Base-by-base conservation (phyloP, 1,139 yeast genomes). In the Yamadazyma triangularis region DNA sequence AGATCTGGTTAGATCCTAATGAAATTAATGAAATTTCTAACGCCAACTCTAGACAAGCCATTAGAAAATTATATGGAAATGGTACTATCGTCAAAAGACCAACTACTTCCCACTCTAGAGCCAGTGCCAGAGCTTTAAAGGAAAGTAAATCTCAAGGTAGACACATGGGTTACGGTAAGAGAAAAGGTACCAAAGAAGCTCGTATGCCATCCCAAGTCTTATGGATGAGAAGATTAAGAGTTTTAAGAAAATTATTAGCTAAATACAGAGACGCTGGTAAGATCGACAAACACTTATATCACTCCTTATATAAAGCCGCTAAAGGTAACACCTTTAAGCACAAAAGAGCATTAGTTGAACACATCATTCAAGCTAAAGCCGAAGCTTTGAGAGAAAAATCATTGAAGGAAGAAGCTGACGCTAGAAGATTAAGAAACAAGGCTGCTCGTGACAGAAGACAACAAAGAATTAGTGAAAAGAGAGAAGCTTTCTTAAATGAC, bases 211-310 rank as follows among this genome's bases (percentile, higher is more conserved):
- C 95, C 57, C 93, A 87, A 73, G 95, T 88, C 57, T 77, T 91
- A 66, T 91, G 98, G 98, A 89, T 91, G 91, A 89, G 98, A 84
- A 91, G 97, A 81, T 85, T 87, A 75, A 87, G 98, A 77, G 98
- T 91, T 63, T 85, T 91, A 72, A 93, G 98, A 82, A 88, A 95
- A 73, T 82, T 89, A 61, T 85, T 91, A 66, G 91, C 93, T 62
- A 91, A 89, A 77, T 91, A 91, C 95, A 88, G 98, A 79, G 96
- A 88, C 65, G 91, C 96, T 63, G 98, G 98, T 74, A 91, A 91
- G 85, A 91, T 91, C 62, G 98, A 93, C 84, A 89, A 79, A 79
- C 97, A 89, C 77, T 87, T 91, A 72, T 89, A 91, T 87, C 98
- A 89, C 81, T 65, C 79, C 54, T 85, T 91, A 65, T 91, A 91